Base-by-base conservation (phyloP, 2,329 filamentous ascomycete genomes). In the Colletotrichum paranaense region DNA sequence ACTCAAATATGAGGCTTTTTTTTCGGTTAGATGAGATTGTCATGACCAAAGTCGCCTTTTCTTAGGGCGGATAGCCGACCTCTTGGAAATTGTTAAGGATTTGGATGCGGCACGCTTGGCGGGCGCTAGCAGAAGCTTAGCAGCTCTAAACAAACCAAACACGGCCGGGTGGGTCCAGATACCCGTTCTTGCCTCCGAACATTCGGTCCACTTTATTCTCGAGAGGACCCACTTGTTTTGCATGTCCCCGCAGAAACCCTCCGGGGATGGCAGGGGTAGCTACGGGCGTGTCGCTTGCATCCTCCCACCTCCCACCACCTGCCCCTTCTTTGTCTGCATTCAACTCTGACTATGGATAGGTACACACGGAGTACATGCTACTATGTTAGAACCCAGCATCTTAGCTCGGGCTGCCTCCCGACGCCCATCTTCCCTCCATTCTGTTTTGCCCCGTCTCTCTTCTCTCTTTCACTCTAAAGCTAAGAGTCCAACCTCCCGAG, bases 111-210 rank as follows among this genome's bases (percentile, higher is more conserved):
- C 60, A 35, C 38, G 42, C 71, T 73, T 70, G 71, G 71, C 71
- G 14, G 55, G 11, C 55, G 67, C 67, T 73, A 73, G 71, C 71
- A 73, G 67, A 73, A 73, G 71, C 71, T 73, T 73, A 73, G 71
- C 71, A 73, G 67, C 71, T 26, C 60, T 73, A 70, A 72, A 73
- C 71, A 73, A 70, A 42, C 71, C 71, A 66, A 70, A 73, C 67
- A 64, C 67, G 53, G 26, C 19, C 14, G 57, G 49, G 46, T 35
- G 49, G 58, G 26, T 16, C 26, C 53, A 5, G 42, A 1, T 11
- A 12, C 42, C 38, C 26, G 49, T 53, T 38, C 53, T n/a, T n/a
- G 32, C 28, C 26, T 42, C 32, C 38, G 59, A 19, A 42, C 16
- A 1, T 19, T 1, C 1, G 38, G 0, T 19, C 38, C 38, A 42